Base-by-base conservation (phyloP, 805 yeast species). In the Geotrichum ghanense region DNA sequence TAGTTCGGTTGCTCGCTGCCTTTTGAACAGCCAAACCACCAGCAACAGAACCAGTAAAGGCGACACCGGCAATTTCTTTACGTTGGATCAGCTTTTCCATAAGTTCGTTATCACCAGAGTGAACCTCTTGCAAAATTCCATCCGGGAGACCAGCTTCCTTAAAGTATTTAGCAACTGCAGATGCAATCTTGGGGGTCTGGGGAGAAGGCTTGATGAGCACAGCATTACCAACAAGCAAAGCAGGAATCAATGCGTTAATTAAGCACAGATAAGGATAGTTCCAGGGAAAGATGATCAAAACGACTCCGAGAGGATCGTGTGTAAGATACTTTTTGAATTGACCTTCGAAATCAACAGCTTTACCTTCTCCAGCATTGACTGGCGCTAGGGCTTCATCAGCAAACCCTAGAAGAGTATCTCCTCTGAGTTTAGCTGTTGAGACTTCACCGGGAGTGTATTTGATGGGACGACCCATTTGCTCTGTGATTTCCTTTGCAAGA, bases 271-370 rank as follows among this genome's bases (percentile, higher is more conserved):
- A 71, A 54, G 95, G 95, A 77, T 86, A 86, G 70, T 86, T 86
- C 95, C 95, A 86, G 56, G 95, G 95, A 59, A 84, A 85, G 57
- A 86, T 82, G 63, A 83, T 87, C 51, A 92, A 88, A 67, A 89
- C 81, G 46, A 85, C 94, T 64, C 95, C 95, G 55, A 83, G 70
- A 51, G 95, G 94, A 68, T 85, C 95, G 53, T 78, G 79, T 17
- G 64, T 54, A n/a, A 63, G 50, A 50, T 58, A 63, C 47, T 60
- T 60, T 19, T 55, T 56, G 56, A 62, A 59, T 37, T 39, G 42
- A 16, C 42, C 42, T 39, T 39, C 42, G n/a, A 39, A 39, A n/a
- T 20, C 42, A 22, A 39, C 25, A 12, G 45, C 35, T 3, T 57
- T 45, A 2, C 42, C 52, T 19, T 48, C 54, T 34, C 59, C 62